Percentiles rank a stretch among this genome's conserved stretches.
Conservation (phyloP, 75 land plant species). For the Pinus tabuliformis region DNA sequence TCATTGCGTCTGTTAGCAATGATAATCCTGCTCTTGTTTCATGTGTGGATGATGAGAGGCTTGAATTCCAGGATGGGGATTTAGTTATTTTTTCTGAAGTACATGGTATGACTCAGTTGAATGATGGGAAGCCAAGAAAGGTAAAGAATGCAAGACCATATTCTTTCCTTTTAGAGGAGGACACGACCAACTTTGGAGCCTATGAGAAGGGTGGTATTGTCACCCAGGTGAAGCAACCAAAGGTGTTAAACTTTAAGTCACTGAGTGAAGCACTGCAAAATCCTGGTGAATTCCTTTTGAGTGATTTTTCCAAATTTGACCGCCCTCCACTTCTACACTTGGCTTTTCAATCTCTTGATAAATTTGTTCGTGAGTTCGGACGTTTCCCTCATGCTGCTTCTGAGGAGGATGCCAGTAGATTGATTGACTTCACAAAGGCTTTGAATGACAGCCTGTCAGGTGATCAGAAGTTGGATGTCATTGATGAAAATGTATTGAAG, state of each 20-base stretch:
- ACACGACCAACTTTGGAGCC: slow-evolving; percentile 71
- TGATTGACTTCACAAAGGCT: slow-evolving; percentile 32
- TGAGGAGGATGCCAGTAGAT: slow-evolving; percentile 54
- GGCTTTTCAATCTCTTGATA: slow-evolving; percentile 92
- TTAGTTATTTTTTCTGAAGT: slow-evolving; percentile 91
- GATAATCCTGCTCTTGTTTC: slow-evolving; percentile 83
- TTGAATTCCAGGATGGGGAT: slow-evolving; percentile 97
- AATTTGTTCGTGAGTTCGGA: slow-evolving; percentile 48
- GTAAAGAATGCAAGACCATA: slow-evolving; percentile 76
- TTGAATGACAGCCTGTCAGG: slow-evolving; percentile 53
- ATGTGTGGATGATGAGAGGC: slow-evolving; percentile 94
- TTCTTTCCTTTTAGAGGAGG: slow-evolving; percentile 86
- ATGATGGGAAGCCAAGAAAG: slow-evolving; percentile 92
- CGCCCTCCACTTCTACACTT: slow-evolving; percentile 85
- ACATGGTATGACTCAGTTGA: slow-evolving; percentile 85
- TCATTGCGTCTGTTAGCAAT: slow-evolving; percentile 86
- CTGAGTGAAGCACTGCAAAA: slow-evolving; percentile 62
- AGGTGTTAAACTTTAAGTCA: slow-evolving; percentile 73
- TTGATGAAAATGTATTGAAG: slow-evolving; percentile 55
- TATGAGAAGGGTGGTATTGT: slow-evolving; percentile 92
- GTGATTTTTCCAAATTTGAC: slow-evolving; percentile 90
- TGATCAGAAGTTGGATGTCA: slow-evolving; percentile 48
- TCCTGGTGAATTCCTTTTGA: slow-evolving; percentile 89
- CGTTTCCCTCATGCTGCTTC: slow-evolving; percentile 74
- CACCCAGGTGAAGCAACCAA: slow-evolving; percentile 92